Evolutionary conservation across 805 yeast genomes (phyloP), one percentile per base, ranked within the genome.

Genomic region (Pichia thaimueangensis): DNA sequence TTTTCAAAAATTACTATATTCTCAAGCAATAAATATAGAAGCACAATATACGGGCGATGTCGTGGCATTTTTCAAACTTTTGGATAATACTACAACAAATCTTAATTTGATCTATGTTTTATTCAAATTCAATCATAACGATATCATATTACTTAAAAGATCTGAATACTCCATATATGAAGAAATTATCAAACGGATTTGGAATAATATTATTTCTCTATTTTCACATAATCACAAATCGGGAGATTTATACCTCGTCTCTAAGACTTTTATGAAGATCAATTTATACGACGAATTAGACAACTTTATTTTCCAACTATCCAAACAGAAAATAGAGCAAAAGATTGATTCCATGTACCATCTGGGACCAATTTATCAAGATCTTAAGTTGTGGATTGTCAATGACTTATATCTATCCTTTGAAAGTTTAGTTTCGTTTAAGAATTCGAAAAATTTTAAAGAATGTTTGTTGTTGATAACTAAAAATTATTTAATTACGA

Each of bases 371-470:
- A 51, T 64, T 1, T 51, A 73, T 13, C 49, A 50, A 0, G 41
- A 45, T 2, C 57, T 75, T 5, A 54, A 64, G 37, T 43, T 50
- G 11, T 74, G 70, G 69, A 62, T 73, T 12, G 54, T 63, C 15
- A 39, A 47, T 5, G 66, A 66, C 16, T 47, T 75, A 4, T 70
- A 61, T 43, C 70, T 73, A 2, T 49, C 51, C 15, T 37, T 48
- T 13, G 39, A 39, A 32, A 24, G 36, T 2, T 32, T 49, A 12
- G 32, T 47, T 6, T 40, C 44, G 4, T 31, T 22, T 24, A 16
- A 35, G 16, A 44, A 47, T 25, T 19, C 30, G 12, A 38, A 9
- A 2, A 21, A 19, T 24, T 35, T 45, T 5, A 41, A 39, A 29
- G 51, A 48, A 0, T 49, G 48, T 32, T 38, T 62, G 7, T 39